Percentiles rank a stretch among this genome's conserved stretches.
These are phyloP conservation scores for Agarophyton chilense DNA, from an alignment of 23 red algal species.

Conservation along the genomic window DNA sequence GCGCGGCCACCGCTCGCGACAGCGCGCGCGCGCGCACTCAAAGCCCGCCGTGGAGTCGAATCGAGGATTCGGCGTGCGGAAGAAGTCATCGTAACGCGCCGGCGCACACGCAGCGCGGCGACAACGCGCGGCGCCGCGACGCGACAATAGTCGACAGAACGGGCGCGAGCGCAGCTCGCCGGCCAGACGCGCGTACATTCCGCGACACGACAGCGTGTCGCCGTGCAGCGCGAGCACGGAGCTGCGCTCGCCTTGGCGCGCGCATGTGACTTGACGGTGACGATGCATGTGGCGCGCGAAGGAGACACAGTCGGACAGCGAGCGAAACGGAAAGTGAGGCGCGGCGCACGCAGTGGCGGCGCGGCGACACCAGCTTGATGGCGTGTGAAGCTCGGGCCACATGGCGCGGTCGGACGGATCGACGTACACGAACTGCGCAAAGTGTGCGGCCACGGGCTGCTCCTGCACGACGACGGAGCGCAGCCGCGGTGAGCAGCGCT, in stretches of 20 bases:
- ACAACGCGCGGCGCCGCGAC: not conserved
- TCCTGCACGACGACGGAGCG: not conserved
- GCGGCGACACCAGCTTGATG: not conserved
- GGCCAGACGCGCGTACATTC: not conserved
- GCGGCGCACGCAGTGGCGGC: not conserved
- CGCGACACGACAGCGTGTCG: slow-evolving; percentile 27
- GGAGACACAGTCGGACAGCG: not conserved
- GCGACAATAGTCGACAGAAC: slow-evolving; percentile 15
- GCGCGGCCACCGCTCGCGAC: not conserved
- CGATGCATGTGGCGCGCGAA: not conserved
- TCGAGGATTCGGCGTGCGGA: slow-evolving; percentile 14
- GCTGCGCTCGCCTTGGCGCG: slow-evolving; percentile 2
- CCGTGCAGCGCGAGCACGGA: slow-evolving; percentile 29
- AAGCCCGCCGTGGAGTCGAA: not conserved
- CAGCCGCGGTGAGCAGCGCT: slow-evolving; percentile 6
- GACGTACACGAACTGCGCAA: slow-evolving; percentile 34
- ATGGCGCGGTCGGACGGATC: not conserved
- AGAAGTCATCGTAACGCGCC: slow-evolving; percentile 13
- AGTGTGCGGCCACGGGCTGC: not conserved
- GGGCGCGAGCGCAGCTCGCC: not conserved
- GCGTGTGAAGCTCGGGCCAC: not conserved
- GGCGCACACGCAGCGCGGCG: not conserved
- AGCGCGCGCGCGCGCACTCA: not conserved
- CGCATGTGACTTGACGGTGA: not conserved
- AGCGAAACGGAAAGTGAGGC: not conserved